phyloP scores from a whole-genome alignment of 257 asterid genomes.

The Apocynum venetum region DNA sequence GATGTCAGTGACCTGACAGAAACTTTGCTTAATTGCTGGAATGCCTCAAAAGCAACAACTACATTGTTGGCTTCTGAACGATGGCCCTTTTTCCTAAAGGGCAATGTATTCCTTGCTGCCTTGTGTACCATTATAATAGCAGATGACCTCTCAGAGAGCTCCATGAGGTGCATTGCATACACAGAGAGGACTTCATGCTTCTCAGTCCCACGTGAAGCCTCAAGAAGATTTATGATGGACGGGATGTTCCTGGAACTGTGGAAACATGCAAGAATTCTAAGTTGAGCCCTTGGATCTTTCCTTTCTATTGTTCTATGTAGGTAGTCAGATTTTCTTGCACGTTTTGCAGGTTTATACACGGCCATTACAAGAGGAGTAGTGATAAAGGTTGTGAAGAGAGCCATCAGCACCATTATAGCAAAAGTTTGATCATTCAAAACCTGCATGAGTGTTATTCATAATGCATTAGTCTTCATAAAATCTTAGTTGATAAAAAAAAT shows the following conservation, averaged over 20 bases:
- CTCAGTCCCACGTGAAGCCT: slow-evolving; percentile 52
- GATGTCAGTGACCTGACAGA: slow-evolving; percentile 44
- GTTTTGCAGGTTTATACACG: slow-evolving; percentile 49
- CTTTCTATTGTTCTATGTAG: slow-evolving; percentile 45
- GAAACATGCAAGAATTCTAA: slow-evolving; percentile 48
- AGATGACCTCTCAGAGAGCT: slow-evolving; percentile 55
- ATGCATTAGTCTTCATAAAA: not conserved
- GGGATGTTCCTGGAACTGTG: slow-evolving; percentile 48
- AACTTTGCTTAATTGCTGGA: slow-evolving; percentile 42
- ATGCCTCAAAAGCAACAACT: slow-evolving; percentile 55
- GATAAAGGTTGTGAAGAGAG: slow-evolving; percentile 56
- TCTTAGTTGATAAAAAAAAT: not conserved
- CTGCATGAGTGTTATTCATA: slow-evolving; percentile 17
- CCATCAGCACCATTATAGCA: slow-evolving; percentile 63
- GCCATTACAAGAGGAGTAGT: slow-evolving; percentile 53
- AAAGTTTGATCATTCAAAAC: slow-evolving; percentile 57
- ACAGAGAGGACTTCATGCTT: slow-evolving; percentile 44
- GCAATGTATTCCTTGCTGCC: slow-evolving; percentile 40
- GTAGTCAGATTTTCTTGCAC: slow-evolving; percentile 20
- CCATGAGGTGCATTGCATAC: slow-evolving; percentile 55
- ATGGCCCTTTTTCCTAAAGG: slow-evolving; percentile 43
- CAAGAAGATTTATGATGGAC: slow-evolving; percentile 47
- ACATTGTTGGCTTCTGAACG: slow-evolving; percentile 34
- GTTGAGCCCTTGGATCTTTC: slow-evolving; percentile 29
- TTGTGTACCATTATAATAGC: slow-evolving; percentile 61